These are phyloP conservation scores for Articulospora tetracladia DNA, from an alignment of 495 filamentous ascomycete species.

Conservation along the genomic window DNA sequence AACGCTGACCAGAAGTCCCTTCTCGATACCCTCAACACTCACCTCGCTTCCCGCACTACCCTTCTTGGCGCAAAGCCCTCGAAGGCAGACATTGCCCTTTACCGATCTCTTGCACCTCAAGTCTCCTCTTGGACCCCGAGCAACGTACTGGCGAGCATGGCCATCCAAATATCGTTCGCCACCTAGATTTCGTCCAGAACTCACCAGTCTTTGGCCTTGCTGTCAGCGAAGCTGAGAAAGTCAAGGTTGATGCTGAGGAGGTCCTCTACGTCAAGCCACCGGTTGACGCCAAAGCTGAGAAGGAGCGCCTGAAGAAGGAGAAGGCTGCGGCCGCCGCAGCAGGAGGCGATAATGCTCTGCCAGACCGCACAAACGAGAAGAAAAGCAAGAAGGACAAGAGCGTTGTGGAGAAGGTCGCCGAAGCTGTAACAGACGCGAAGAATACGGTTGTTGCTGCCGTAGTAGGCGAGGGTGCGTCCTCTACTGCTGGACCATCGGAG, in stretches of 20 bases:
- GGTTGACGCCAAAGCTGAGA: conserved; percentile 81
- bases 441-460: conserved; percentile 42
- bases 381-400: conserved; percentile 29
- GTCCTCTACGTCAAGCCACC: conserved; percentile 79
- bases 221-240: conserved; percentile 70
- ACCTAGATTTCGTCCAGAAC: conserved; percentile 93
- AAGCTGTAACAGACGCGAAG: conserved; percentile 30
- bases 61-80: conserved; percentile 87
- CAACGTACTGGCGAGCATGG: conserved; percentile 88
- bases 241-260: conserved; percentile 73
- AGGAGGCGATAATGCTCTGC: conserved; percentile 37
- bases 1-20: conserved; percentile 58
- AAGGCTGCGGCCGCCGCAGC: conserved; percentile 60
- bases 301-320: conserved; percentile 84
- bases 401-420: conserved; percentile 24
- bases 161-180: conserved; percentile 86
- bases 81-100: conserved; percentile 83
- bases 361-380: conserved; percentile 48
- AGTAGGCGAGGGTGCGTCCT: conserved; percentile 25
- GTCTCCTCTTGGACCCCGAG: conserved; percentile 79
- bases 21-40: conserved; percentile 73
- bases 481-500: background rate
- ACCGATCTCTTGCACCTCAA: conserved; percentile 71
- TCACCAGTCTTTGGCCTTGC: conserved; percentile 69
- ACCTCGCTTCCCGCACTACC: conserved; percentile 85